Evolutionary conservation across 2,329 filamentous ascomycete species (phyloP).

Genomic region (Neurospora sp.): DNA sequence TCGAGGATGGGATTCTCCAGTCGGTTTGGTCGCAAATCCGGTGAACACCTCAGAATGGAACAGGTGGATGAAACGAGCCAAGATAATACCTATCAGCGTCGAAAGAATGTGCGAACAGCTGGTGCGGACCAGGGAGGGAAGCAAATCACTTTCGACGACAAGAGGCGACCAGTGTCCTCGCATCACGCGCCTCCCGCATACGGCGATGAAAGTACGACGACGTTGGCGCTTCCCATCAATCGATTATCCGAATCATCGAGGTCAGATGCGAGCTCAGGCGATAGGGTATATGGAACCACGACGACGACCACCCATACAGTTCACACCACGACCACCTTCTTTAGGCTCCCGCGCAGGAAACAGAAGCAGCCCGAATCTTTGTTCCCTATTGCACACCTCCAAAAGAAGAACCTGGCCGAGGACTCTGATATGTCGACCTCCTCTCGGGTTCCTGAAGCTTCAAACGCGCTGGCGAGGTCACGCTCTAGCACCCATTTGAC

Average conservation of each 20-base stretch:
- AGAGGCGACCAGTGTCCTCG: constrained; percentile 35
- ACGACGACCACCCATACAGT: constrained; percentile 55
- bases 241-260: constrained; percentile 78
- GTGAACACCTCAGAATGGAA: constrained; percentile 34
- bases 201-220: constrained; percentile 50
- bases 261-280: constrained; percentile 74
- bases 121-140: constrained; percentile 20
- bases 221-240: constrained; percentile 53
- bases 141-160: constrained; percentile 53
- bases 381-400: constrained; percentile 76
- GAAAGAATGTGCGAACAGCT: neutral
- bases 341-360: constrained; percentile 67
- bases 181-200: constrained; percentile 40
- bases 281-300: constrained; percentile 49
- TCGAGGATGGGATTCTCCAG: constrained; percentile 45
- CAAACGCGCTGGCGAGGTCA: constrained; percentile 5
- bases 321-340: constrained; percentile 62
- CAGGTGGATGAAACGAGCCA: constrained; percentile 18
- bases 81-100: neutral
- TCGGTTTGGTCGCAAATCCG: constrained; percentile 40
- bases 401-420: constrained; percentile 51
- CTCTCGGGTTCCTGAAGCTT: constrained; percentile 26
- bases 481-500: constrained; percentile 17
- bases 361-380: constrained; percentile 66
- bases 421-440: constrained; percentile 30